Evolutionary conservation across 2,329 filamentous ascomycete genomes (phyloP).

Genomic region (Xenoacremonium recifei): DNA sequence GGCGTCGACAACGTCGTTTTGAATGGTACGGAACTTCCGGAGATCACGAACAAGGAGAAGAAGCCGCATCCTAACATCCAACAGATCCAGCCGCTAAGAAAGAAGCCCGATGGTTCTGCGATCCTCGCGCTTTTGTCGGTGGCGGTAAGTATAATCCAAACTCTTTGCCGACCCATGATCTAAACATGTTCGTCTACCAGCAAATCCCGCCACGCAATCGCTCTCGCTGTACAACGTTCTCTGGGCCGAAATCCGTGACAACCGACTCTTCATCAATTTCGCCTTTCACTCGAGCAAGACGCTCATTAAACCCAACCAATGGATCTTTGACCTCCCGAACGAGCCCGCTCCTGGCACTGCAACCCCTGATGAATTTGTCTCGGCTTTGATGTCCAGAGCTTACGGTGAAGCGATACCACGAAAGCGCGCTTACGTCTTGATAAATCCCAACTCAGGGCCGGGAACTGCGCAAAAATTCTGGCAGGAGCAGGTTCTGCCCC

Average conservation of each 20-base stretch:
- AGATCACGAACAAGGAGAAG: constrained; percentile 2
- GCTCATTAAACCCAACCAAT: constrained; percentile 56
- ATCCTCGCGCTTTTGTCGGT: constrained; percentile 10
- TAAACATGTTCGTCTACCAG: constrained; percentile 13
- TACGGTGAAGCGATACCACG: constrained; percentile 67
- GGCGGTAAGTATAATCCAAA: background rate
- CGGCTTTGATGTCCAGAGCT: constrained; percentile 63
- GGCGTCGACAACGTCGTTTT: constrained; percentile 30
- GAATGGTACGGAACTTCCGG: constrained; percentile 30
- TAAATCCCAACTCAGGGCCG: constrained; percentile 89
- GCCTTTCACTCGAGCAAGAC: constrained; percentile 60
- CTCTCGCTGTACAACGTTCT: constrained; percentile 83
- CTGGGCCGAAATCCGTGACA: constrained; percentile 67
- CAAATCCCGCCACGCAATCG: constrained; percentile 22
- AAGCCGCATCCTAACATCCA: constrained; percentile 14
- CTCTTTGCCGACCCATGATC: constrained; percentile 7
- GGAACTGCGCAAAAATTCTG: constrained; percentile 74
- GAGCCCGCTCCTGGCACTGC: constrained; percentile 25
- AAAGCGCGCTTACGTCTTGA: constrained; percentile 81
- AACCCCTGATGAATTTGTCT: constrained; percentile 60
- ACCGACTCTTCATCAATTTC: constrained; percentile 69
- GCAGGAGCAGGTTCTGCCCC: constrained; percentile 71
- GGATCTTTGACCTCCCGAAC: constrained; percentile 50
- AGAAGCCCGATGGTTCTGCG: constrained; percentile 20
- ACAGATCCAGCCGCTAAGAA: constrained; percentile 21